Base-by-base conservation (phyloP, 129 eudicot species). In the Ambrosia artemisiifolia region DNA sequence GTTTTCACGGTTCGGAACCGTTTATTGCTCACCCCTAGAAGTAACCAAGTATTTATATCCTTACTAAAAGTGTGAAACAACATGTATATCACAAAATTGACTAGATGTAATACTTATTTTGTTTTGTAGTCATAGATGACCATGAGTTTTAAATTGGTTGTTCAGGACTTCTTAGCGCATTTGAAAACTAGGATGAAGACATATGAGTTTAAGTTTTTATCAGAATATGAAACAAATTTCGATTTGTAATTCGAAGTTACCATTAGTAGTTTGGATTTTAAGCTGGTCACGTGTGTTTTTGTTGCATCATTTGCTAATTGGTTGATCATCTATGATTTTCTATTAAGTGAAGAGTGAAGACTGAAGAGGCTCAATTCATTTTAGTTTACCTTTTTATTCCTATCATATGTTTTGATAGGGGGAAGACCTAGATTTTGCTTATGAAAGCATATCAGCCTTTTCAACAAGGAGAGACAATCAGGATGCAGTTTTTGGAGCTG, bases 401-500 rank as follows among this genome's bases (percentile, higher is more conserved):
- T 32, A 14, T 73, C 38, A 13, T 14, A 67, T 63, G 54, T 54
- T 80, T 71, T 74, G 20, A 66, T 68, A 94, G 99, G 99, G 99
- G 28, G 99, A 95, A 75, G 99, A 95, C 71, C 78, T 95, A 69
- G 99, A 95, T 86, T 88, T 81, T 77, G 99, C 99, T 59, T 95
- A 84, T 88, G 99, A 90, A 66, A 95, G 97, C 79, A 94, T 94
- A 70, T 90, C 97, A 67, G 97, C 98, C 63, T 95, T 95, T 83
- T 95, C 99, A 65, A 75, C 96, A 38, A 88, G 94, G 84, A 88
- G 92, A 79, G 99, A 95, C 83, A 86, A 84, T 69, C 99, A 95
- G 67, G 99, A 95, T 84, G 99, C 96, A 42, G 91, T 94, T 61
- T 94, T 94, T 73, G 97, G 99, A 70, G 91, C 97, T 75, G 99